These are phyloP conservation scores for Bacidia rubella DNA, from an alignment of 495 filamentous ascomycete species.

Conservation along the genomic window DNA sequence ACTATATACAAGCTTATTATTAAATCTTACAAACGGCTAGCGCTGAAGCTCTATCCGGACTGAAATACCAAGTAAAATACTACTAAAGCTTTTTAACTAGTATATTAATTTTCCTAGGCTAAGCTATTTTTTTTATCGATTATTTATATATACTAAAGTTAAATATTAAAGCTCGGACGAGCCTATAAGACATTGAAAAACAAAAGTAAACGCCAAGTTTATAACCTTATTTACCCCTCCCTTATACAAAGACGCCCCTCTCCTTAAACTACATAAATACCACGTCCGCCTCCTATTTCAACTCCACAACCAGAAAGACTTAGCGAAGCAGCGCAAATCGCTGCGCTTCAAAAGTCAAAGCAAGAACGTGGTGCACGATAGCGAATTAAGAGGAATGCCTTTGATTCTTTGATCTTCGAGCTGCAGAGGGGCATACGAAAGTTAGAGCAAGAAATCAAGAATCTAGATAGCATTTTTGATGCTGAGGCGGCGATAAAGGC, in stretches of 20 bases:
- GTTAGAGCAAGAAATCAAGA: conserved; percentile 19
- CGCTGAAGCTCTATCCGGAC: conserved; percentile 24
- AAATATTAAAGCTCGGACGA: not conserved
- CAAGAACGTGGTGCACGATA: conserved; percentile 21
- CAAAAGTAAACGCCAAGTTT: conserved; percentile 21
- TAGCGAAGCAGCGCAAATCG: conserved; percentile 20
- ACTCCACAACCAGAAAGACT: conserved; percentile 16
- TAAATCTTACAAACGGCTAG: conserved; percentile 18
- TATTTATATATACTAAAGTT: not conserved
- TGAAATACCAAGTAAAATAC: conserved; percentile 19
- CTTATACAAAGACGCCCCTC: conserved; percentile 16
- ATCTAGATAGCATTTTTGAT: conserved; percentile 5
- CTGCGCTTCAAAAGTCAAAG: conserved; percentile 20
- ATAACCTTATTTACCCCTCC: conserved; percentile 22
- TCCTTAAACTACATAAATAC: conserved; percentile 11
- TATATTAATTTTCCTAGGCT: conserved; percentile 16
- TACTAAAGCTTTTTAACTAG: conserved; percentile 24
- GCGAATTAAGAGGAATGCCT: conserved; percentile 16
- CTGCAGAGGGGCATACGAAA: conserved; percentile 17
- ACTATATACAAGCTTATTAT: not conserved
- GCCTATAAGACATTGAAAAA: not conserved
- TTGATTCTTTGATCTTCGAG: conserved; percentile 18
- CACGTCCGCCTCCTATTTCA: conserved; percentile 16
- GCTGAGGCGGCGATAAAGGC: conserved; percentile 18
- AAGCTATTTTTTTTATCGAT: not conserved